Evolutionary conservation across 176 grass and related monocot species (phyloP), one percentile per base, ranked within the genome.

Genomic region (Paspalum vaginatum): DNA sequence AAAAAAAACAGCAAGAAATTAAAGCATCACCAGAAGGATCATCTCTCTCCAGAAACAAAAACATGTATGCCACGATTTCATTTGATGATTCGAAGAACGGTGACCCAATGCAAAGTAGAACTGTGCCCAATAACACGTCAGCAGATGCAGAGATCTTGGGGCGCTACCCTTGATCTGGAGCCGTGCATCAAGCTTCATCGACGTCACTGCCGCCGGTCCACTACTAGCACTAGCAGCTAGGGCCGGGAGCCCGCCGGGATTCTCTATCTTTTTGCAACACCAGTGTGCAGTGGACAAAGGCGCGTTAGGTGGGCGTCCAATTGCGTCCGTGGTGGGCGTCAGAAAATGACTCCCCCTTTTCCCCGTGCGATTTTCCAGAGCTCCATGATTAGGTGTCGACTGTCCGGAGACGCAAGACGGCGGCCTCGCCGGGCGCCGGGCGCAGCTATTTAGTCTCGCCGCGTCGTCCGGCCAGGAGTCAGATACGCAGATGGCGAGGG

Each of bases 261-360:
- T 52, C 22, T 57, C 26, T 78, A 73, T 78, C 83, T 48, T 68
- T 49, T 15, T 20, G 75, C 22, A 48, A 41, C 71, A 44, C 48
- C 58, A 27, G 58, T 26, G 57, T 24, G 21, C 24, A 9, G 45
- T 25, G 42, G n/a, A 77, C 70, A 82, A 89, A 72, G 54, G 13
- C 9, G 40, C 20, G 84, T 90, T 90, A 57, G 88, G 88, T 90
- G 75, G 80, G 80, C 81, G 58, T 65, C 84, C 88, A 90, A 83
- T 80, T 87, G 74, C 84, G 66, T 74, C 62, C 11, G 53, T 75
- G 84, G 50, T 83, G 75, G 74, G 73, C 68, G 69, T 47, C 45
- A 49, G 52, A 61, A 78, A 63, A 79, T 16, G 76, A 68, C 54
- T 46, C 41, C 3, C 46, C 61, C 72, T 60, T 65, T 63, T 53